Conservation (phyloP, 1,139 yeast species). For the Debaryomyces singareniensis region DNA sequence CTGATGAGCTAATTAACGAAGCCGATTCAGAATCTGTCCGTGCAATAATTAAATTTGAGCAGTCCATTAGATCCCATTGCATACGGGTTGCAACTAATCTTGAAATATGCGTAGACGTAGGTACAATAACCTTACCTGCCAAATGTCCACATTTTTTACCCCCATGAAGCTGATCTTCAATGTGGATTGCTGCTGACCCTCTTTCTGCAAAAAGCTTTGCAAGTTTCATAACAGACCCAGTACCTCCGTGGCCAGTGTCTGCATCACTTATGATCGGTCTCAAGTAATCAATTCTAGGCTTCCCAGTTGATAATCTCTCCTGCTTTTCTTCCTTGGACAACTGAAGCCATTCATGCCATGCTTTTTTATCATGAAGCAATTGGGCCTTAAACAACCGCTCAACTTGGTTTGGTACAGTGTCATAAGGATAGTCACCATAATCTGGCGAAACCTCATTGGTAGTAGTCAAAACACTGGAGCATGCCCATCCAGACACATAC, state of each 20-base stretch:
- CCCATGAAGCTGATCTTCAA: conserved; percentile 61
- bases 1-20: conserved; percentile 44
- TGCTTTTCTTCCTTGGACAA: conserved; percentile 18
- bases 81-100: conserved; percentile 54
- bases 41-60: conserved; percentile 53
- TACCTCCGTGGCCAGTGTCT: conserved; percentile 67
- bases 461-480: conserved; percentile 17
- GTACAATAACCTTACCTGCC: conserved; percentile 58
- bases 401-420: conserved; percentile 62
- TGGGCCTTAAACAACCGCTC: conserved; percentile 56
- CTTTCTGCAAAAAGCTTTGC: conserved; percentile 59
- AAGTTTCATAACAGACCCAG: conserved; percentile 56
- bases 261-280: conserved; percentile 64
- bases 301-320: conserved; percentile 10
- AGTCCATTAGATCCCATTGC: conserved; percentile 62
- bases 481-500: conserved; percentile 59
- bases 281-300: conserved; percentile 41
- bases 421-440: conserved; percentile 27
- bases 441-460: conserved; percentile 12
- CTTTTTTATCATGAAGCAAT: conserved; percentile 48
- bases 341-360: conserved; percentile 38
- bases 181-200: conserved; percentile 61
- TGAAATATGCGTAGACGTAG: conserved; percentile 52
- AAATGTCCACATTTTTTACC: conserved; percentile 63
- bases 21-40: conserved; percentile 58